phyloP scores from a whole-genome alignment of 306 rosid species.

The Castanopsis chinensis region DNA sequence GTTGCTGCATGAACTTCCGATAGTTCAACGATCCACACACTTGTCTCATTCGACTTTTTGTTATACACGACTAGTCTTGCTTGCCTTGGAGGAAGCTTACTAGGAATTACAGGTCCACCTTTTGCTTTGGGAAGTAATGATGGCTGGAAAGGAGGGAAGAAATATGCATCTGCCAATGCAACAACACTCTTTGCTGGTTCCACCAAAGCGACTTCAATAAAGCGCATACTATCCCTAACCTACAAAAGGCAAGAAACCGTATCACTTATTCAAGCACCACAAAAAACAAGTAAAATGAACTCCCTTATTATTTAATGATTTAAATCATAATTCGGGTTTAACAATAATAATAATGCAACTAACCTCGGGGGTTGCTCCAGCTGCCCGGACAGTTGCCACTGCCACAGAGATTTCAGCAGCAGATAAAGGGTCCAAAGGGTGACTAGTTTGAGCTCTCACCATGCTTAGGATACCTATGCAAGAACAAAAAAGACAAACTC shows the following conservation, averaged over 20 bases:
- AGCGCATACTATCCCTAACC: conserved; percentile 86
- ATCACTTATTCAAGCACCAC: conserved; percentile 2
- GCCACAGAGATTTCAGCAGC: conserved; percentile 91
- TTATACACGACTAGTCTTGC: conserved; percentile 76
- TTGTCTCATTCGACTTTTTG: conserved; percentile 70
- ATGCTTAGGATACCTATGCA: conserved; percentile 54
- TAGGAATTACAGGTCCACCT: conserved; percentile 73
- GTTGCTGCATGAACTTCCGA: conserved; percentile 77
- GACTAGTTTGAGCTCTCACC: conserved; percentile 69
- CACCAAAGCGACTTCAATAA: conserved; percentile 63
- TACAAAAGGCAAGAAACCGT: conserved; percentile 19
- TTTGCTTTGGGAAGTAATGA: conserved; percentile 73
- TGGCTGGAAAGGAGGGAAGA: conserved; percentile 89
- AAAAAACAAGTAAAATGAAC: background rate
- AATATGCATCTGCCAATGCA: conserved; percentile 83
- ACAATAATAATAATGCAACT: background rate
- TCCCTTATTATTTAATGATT: conserved; percentile 7
- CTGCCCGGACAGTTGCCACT: conserved; percentile 76
- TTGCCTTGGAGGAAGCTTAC: conserved; percentile 74
- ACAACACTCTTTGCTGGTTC: conserved; percentile 80
- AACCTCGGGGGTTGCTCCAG: conserved; percentile 87
- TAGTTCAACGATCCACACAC: conserved; percentile 73
- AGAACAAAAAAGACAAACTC: conserved; percentile 13
- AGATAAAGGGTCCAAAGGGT: conserved; percentile 77
- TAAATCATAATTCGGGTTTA: background rate